Evolutionary conservation across 768 basidiomycete species (phyloP).

Genomic region (Hygrocybe punicea): DNA sequence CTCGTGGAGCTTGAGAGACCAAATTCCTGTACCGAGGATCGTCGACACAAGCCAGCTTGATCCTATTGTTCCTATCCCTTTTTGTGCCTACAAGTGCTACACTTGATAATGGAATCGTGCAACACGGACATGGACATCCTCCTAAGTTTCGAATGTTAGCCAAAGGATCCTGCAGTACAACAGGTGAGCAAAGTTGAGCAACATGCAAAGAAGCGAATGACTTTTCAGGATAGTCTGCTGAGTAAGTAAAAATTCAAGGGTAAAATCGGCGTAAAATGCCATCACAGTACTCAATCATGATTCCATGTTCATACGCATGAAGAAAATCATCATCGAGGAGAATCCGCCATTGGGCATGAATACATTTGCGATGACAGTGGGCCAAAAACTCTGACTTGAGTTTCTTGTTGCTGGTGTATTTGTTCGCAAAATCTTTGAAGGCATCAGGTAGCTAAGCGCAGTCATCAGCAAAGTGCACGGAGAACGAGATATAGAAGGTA

Average conservation of each 20-base stretch:
- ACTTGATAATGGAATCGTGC: conserved; percentile 16
- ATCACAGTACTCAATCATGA: conserved; percentile 7
- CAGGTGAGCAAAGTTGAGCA: neutral
- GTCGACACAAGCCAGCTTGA: neutral
- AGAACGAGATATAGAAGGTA: neutral
- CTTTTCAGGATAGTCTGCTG: conserved; percentile 28
- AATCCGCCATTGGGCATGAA: conserved; percentile 3
- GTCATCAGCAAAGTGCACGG: neutral
- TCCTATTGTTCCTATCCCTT: neutral
- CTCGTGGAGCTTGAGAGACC: neutral
- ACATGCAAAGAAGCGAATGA: neutral
- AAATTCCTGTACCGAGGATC: conserved; percentile 6
- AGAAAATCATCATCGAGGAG: conserved; percentile 4
- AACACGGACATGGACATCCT: conserved; percentile 25
- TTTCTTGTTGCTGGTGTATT: neutral
- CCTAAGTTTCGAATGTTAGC: conserved; percentile 25
- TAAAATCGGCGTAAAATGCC: conserved; percentile 18
- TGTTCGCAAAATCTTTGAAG: conserved; percentile 3
- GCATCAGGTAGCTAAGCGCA: conserved; percentile 2
- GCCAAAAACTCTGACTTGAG: neutral
- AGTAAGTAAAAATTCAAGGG: conserved; percentile 20
- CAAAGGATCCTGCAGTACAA: conserved; percentile 19
- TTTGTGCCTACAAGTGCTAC: conserved; percentile 25
- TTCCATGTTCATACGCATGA: conserved; percentile 5
- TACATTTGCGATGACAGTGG: conserved; percentile 5